Evolutionary conservation across 345 rosid genomes (phyloP).

Genomic region (Geranium brycei): DNA sequence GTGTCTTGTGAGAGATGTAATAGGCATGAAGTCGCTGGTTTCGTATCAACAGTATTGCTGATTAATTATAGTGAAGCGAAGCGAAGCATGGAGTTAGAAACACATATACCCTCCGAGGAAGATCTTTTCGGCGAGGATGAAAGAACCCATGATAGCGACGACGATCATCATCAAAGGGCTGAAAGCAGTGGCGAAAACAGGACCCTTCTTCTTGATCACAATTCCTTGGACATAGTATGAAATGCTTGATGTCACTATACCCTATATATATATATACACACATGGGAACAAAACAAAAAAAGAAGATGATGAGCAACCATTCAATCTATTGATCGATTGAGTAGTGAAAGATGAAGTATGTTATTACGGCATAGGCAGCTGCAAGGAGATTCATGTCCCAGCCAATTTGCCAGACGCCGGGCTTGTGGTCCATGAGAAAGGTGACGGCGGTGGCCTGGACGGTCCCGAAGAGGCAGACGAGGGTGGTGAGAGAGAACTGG

Average conservation of each 20-base stretch:
- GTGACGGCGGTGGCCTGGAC: constrained; percentile 67
- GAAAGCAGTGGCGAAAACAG: constrained; percentile 85
- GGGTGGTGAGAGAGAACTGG: constrained; percentile 68
- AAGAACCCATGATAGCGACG: constrained; percentile 79
- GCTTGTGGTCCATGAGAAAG: constrained; percentile 57
- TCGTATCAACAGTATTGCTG: no score
- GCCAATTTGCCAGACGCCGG: constrained; percentile 53
- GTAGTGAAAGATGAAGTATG: background rate
- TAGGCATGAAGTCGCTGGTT: no score
- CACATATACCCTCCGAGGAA: constrained; percentile 57
- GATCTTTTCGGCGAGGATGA: constrained; percentile 28
- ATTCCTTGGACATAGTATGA: constrained; percentile 94
- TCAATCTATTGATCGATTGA: no score
- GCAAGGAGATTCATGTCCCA: constrained; percentile 94
- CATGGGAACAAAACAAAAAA: no score
- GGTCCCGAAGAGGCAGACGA: constrained; percentile 73
- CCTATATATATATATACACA: constrained; percentile 41
- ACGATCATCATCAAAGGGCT: constrained; percentile 86
- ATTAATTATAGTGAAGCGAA: no score
- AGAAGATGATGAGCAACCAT: no score
- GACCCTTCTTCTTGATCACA: constrained; percentile 71
- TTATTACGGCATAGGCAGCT: constrained; percentile 81
- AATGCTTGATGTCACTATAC: constrained; percentile 83
- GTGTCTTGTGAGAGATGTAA: no score
- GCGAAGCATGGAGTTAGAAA: no score